Base-by-base conservation (phyloP, 2,329 filamentous ascomycete species). In the Biscogniauxia sp. region DNA sequence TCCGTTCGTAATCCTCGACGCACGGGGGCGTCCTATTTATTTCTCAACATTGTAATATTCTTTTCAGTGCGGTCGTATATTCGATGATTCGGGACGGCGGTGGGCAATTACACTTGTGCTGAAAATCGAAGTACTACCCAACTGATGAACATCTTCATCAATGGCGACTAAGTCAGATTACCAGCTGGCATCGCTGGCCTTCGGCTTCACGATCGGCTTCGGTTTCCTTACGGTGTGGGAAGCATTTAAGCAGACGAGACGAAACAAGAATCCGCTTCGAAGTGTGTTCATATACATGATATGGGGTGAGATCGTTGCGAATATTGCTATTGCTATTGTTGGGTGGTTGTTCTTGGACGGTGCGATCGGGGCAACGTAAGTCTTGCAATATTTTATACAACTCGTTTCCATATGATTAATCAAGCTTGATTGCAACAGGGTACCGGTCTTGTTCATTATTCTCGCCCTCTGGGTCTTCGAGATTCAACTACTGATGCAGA, bases 401-500 rank as follows among this genome's bases (percentile, higher is more conserved):
- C 61, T 66, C 45, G 64, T 67, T 17, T 53, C 64, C 26, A 51
- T 54, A 13, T 45, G 17, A 45, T 45, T 45, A 45, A 45, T 6
- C 7, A 45, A 45, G 37, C 37, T 2, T 17, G 11, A 63, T 71
- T 58, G 55, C 63, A 69, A 64, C 28, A 75, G 74, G 2, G 57
- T 75, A 1, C 69, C 72, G 0, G 64, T 74, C 0, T 59, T 76
- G 5, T 75, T 77, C 61, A 72, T 75, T 37, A 72, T 77, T 41
- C 61, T 77, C 0, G 65, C 75, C 59, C 61, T 79, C 61, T 80
- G 80, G 78, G 74, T 77, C 0, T 74, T 80, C 25, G 72, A 81
- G 60, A 77, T 83, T 15, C 82, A 84, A 61, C 71, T 83, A 1
- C 66, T 84, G 1, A 77, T 84, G 72, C 81, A 84, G 64, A 84